These are phyloP conservation scores for Trichomonascus vanleenenianus DNA, from an alignment of 805 yeast genomes.

Conservation along the genomic window DNA sequence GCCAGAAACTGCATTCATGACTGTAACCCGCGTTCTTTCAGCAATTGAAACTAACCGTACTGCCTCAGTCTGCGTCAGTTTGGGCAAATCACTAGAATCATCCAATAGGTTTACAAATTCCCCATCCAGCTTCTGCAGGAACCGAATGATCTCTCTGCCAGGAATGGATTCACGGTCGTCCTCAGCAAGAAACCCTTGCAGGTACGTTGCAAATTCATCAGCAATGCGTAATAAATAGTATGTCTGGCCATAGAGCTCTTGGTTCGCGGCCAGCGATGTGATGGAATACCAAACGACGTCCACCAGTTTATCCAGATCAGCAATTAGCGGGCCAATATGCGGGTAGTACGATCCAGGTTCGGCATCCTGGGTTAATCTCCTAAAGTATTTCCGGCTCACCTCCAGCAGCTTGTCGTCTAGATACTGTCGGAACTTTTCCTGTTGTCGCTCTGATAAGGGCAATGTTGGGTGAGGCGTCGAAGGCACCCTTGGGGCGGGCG, in stretches of 20 bases:
- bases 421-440: conserved; percentile 13
- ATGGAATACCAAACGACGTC: conserved; percentile 60
- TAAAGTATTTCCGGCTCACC: conserved; percentile 21
- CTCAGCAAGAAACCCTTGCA: conserved; percentile 31
- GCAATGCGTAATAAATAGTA: conserved; percentile 55
- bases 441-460: conserved; percentile 14
- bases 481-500: conserved; percentile 4
- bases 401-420: conserved; percentile 19
- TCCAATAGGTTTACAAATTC: background rate
- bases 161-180: background rate
- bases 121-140: conserved; percentile 2
- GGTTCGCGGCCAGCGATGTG: conserved; percentile 24
- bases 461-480: background rate
- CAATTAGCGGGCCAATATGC: conserved; percentile 15
- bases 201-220: conserved; percentile 59
- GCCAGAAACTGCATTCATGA: background rate
- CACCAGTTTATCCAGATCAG: conserved; percentile 41
- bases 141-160: background rate
- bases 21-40: conserved; percentile 3
- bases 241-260: conserved; percentile 44
- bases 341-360: conserved; percentile 13
- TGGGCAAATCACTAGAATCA: background rate
- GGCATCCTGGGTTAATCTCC: conserved; percentile 10
- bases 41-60: conserved; percentile 3
- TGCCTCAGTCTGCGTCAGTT: conserved; percentile 1